Base-by-base conservation (phyloP, 345 rosid species). In the Syzygium grande region DNA sequence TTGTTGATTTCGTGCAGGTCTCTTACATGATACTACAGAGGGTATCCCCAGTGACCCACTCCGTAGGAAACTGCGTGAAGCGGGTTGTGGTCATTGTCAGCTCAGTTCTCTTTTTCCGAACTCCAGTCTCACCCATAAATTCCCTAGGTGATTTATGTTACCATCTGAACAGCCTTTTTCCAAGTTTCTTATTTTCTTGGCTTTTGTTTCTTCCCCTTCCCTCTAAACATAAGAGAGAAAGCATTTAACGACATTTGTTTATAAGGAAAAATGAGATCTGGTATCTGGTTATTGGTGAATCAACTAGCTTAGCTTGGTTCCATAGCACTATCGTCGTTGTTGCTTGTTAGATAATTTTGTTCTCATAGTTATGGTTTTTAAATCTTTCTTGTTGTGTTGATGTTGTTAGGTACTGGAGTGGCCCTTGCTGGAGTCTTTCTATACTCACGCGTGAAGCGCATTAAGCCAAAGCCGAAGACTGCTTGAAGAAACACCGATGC, bases 11-110 rank as follows among this genome's bases (percentile, higher is more conserved):
- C 41, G 16, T 85, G 90, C 90, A 93, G 94, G 94, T 93, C 86
- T 92, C 94, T 3, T 93, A 92, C 87, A 93, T 93, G 94, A 93
- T 93, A 84, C 80, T 93, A 87, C 91, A 91, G 84, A 93, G 94
- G 87, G 93, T 93, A 83, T 93, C 93, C 52, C 94, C 94, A 41
- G 94, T 93, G 55, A 93, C 94, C 49, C 94, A 93, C 89, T 92
- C 94, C 1, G 93, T 93, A 34, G 94, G 93, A 22, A 93, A 93
- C 49, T 93, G 94, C 8, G 94, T 93, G 88, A 93, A 93, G 93
- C 91, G 94, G 23, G 94, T 93, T 58, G 94, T 90, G 73, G 94
- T 93, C 87, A 93, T 93, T 58, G 94, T 93, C 80, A 93, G 94
- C 91, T 93, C 94, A 3, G 93, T 93, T 55, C 23, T 93, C 77